Base-by-base conservation (phyloP, 352 stramenopile species). In the Pythium angustatum region DNA sequence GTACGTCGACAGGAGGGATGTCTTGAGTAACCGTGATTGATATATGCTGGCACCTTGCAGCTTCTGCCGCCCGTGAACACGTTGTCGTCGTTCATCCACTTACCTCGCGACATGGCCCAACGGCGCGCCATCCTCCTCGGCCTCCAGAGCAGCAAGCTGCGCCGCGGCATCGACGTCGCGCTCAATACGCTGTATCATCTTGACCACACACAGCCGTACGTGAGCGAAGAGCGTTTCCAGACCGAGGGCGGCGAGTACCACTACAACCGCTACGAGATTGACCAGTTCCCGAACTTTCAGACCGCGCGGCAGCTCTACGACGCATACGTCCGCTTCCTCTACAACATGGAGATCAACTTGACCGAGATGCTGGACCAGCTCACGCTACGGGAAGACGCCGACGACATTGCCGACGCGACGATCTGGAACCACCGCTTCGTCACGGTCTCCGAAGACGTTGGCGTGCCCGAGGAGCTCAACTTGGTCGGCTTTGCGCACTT, bases 321-420 rank as follows among this genome's bases (percentile, higher is more conserved):
- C 11, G 66, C 67, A 5, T 64, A 83, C 19, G 58, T 76, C 14
- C 67, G 66, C 12, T 79, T 76, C 58, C 63, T 75, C 30, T 53
- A 75, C 15, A 83, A 81, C 30, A 77, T 87, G 64, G 76, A 89
- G 59, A 85, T 86, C 58, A 79, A 41, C 8, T 74, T 87, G 26
- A 83, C 75, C 1, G 77, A 83, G 45, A 60, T 62, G n/a, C 40
- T 88, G 10, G 77, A 76, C 15, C 56, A 83, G 33, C 71, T 77
- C 8, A 81, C 77, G 22, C 58, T 87, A 15, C 74, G 70, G 0
- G 76, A 89, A 47, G 76, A 87, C 68, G 71, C 76, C 15, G 74
- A 83, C 9, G 59, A 73, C 17, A 55, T 72, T 11, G n/a, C n/a
- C n/a, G 66, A 71, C 9, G 52, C 60, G 15, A 73, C 54, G 17